phyloP scores from a whole-genome alignment of 495 filamentous ascomycete genomes.

The Apodospora peruviana region DNA sequence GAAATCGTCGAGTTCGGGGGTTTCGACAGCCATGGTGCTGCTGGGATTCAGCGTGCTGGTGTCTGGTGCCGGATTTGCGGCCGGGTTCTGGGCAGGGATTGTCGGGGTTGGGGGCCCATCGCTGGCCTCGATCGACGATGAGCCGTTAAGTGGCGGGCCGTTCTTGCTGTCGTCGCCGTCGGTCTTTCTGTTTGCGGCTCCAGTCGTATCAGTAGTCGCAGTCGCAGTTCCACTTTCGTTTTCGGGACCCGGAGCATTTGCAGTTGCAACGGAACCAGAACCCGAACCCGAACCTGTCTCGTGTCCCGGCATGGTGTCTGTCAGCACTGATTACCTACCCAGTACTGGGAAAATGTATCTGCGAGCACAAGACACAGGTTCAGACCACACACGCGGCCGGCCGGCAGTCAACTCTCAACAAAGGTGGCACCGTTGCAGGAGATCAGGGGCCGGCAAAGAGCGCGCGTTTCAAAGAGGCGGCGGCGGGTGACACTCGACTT shows the following conservation, averaged over 20 bases:
- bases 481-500: no score
- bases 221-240: constrained; percentile 1
- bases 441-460: background rate
- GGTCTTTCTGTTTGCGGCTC: background rate
- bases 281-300: constrained; percentile 15
- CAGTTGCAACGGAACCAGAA: no score
- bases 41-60: background rate
- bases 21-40: constrained; percentile 28
- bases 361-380: no score
- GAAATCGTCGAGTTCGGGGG: constrained; percentile 49
- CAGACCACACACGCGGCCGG: no score
- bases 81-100: background rate
- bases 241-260: background rate
- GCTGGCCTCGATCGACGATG: background rate
- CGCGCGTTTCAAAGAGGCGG: background rate
- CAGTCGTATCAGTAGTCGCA: background rate
- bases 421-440: background rate
- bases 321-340: background rate
- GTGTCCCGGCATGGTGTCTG: constrained; percentile 19
- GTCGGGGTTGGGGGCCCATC: background rate
- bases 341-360: no score
- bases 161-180: constrained; percentile 2
- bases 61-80: background rate
- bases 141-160: background rate
- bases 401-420: no score